Conservation (phyloP, 2,329 filamentous ascomycete genomes). For the Microsporum canis region DNA sequence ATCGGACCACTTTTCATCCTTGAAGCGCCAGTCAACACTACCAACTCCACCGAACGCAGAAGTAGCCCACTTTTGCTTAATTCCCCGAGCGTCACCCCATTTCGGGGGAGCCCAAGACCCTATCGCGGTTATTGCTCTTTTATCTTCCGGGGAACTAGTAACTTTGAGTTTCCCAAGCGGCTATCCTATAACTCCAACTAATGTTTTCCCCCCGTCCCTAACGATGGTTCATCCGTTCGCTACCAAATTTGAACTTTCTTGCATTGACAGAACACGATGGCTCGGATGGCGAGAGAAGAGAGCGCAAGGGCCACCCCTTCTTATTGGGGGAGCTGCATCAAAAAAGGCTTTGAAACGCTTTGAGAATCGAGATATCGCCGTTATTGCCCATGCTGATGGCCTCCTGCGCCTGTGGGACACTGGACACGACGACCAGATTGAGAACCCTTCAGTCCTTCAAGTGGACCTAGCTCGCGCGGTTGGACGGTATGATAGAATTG, state of each 20-base stretch:
- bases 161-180: conserved; percentile 89
- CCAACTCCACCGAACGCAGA: conserved; percentile 66
- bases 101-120: conserved; percentile 84
- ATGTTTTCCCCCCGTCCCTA: conserved; percentile 78
- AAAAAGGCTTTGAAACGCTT: conserved; percentile 60
- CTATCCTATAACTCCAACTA: conserved; percentile 80
- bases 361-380: conserved; percentile 72
- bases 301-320: conserved; percentile 61
- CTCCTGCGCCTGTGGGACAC: conserved; percentile 88
- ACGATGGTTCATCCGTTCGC: conserved; percentile 87
- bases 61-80: conserved; percentile 67
- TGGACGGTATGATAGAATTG: conserved; percentile 63
- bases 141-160: conserved; percentile 78
- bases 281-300: conserved; percentile 80
- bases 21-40: conserved; percentile 59
- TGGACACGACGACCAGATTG: conserved; percentile 84
- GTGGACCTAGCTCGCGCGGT: conserved; percentile 76
- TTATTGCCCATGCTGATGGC: conserved; percentile 81
- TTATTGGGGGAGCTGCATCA: conserved; percentile 68
- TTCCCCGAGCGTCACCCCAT: conserved; percentile 73
- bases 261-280: conserved; percentile 70
- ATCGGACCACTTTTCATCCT: conserved; percentile 63
- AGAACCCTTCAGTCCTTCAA: conserved; percentile 71
- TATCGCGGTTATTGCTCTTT: conserved; percentile 65
- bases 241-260: conserved; percentile 58